These are phyloP conservation scores for Gaeumannomyces sp. DNA, from an alignment of 2,329 filamentous ascomycete genomes.

Conservation along the genomic window DNA sequence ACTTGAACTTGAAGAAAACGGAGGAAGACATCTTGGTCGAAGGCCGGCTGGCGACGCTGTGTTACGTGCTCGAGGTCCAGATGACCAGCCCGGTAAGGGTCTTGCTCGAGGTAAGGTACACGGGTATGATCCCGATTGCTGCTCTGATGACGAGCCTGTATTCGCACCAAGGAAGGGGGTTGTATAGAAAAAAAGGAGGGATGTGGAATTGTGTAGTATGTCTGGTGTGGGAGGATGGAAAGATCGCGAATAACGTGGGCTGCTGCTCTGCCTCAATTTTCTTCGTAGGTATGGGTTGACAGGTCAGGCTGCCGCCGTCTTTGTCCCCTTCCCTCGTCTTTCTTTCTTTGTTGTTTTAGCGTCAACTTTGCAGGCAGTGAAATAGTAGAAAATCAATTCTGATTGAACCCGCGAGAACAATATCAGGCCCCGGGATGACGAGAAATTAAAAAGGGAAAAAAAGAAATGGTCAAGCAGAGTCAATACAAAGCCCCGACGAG, in stretches of 20 bases:
- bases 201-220: not conserved
- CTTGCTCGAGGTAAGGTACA: conserved; percentile 1
- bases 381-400: conserved; percentile 41
- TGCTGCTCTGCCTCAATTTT: conserved; percentile 4
- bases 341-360: conserved; percentile 29
- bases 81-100: not conserved
- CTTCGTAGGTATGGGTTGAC: conserved; percentile 10
- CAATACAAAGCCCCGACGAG: conserved; percentile 28
- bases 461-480: conserved; percentile 16
- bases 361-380: conserved; percentile 25
- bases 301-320: conserved; percentile 9
- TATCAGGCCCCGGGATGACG: conserved; percentile 25
- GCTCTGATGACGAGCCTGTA: not conserved
- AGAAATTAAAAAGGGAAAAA: conserved; percentile 18
- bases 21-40: conserved; percentile 75
- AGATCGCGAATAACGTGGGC: conserved; percentile 1
- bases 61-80: conserved; percentile 8
- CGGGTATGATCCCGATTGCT: not conserved
- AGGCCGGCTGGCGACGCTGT: conserved; percentile 10
- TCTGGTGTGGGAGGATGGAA: not conserved
- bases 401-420: conserved; percentile 38
- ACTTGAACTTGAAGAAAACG: conserved; percentile 99
- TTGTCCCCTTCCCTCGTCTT: conserved; percentile 17
- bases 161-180: not conserved
- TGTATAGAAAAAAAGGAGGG: not conserved